These are phyloP conservation scores for Nectriaceae sp. DNA, from an alignment of 2,329 filamentous ascomycete species.

Conservation along the genomic window DNA sequence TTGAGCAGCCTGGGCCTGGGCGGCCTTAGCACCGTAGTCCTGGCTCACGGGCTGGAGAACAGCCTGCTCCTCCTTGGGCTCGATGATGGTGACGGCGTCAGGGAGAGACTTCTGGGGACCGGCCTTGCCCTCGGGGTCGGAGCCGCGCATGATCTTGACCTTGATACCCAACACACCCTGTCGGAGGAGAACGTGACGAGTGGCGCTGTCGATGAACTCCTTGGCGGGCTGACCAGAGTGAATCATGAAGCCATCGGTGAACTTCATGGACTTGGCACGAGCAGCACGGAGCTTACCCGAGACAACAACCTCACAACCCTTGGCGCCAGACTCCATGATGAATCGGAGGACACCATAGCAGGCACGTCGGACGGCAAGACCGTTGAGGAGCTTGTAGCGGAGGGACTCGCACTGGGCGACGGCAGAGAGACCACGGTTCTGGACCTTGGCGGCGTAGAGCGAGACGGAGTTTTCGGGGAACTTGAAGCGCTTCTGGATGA, in stretches of 20 bases:
- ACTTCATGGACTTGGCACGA: conserved; percentile 99
- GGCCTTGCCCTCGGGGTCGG: conserved; percentile 98
- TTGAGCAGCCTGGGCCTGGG: conserved; percentile 65
- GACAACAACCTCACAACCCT: conserved; percentile 99
- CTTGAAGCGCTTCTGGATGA: conserved; percentile 99
- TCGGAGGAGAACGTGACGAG: conserved; percentile 98
- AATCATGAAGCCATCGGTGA: conserved; percentile 99
- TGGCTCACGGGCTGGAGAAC: conserved; percentile 95
- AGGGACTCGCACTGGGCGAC: conserved; percentile 99
- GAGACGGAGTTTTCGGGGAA: conserved; percentile 99
- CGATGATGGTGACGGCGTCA: conserved; percentile 98
- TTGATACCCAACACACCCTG: conserved; percentile 99
- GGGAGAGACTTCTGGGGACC: conserved; percentile 96
- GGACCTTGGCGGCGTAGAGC: conserved; percentile 99
- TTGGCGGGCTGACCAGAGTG: conserved; percentile 99
- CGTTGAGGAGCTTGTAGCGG: conserved; percentile 99
- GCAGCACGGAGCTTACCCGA: conserved; percentile 98
- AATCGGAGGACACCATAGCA: conserved; percentile 99
- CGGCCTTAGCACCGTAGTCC: conserved; percentile 96
- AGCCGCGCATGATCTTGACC: conserved; percentile 99
- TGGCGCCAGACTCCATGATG: conserved; percentile 99
- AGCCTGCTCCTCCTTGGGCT: conserved; percentile 98
- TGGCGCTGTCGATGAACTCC: conserved; percentile 99
- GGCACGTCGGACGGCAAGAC: conserved; percentile 95
- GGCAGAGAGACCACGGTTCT: conserved; percentile 99